A percentile compares a stretch with the other conserved stretches of the same genome.
Evolutionary conservation across 768 basidiomycete species (phyloP).

Genomic region (Exsudoporus frostii): DNA sequence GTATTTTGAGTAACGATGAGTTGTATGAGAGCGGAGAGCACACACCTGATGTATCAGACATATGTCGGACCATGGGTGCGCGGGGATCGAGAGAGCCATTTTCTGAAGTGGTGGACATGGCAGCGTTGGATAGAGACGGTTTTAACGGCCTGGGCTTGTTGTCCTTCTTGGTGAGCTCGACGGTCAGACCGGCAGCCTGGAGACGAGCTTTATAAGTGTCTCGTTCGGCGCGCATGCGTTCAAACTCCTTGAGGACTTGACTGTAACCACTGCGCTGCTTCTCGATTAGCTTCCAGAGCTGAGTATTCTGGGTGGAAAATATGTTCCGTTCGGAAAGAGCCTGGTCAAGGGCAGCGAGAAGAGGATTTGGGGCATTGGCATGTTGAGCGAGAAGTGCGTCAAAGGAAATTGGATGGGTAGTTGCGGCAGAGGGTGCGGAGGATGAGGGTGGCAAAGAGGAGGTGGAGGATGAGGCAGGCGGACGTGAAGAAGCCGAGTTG

Average conservation of each 20-base stretch:
- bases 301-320: slow-evolving; percentile 78
- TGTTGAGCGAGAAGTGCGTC: slow-evolving; percentile 57
- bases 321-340: slow-evolving; percentile 77
- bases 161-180: slow-evolving; percentile 40
- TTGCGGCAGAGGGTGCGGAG: slow-evolving; percentile 28
- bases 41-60: slow-evolving; percentile 37
- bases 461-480: slow-evolving; percentile 31
- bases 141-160: slow-evolving; percentile 18
- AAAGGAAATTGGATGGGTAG: slow-evolving; percentile 40
- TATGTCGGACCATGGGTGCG: slow-evolving; percentile 18
- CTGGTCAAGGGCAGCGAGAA: slow-evolving; percentile 63
- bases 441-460: slow-evolving; percentile 26
- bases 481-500: slow-evolving; percentile 27
- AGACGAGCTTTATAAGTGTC: slow-evolving; percentile 51
- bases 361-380: slow-evolving; percentile 51
- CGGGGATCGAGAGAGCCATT: slow-evolving; percentile 27
- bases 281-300: slow-evolving; percentile 94
- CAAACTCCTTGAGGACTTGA: slow-evolving; percentile 79
- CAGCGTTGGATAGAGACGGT: slow-evolving; percentile 23
- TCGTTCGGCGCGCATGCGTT: slow-evolving; percentile 78
- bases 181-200: slow-evolving; percentile 28
- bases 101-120: slow-evolving; percentile 18
- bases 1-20: neutral
- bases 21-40: neutral
- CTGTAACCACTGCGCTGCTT: slow-evolving; percentile 83